phyloP scores from a whole-genome alignment of 2,329 filamentous ascomycete species.

The Aotearoamyces nothofagi region DNA sequence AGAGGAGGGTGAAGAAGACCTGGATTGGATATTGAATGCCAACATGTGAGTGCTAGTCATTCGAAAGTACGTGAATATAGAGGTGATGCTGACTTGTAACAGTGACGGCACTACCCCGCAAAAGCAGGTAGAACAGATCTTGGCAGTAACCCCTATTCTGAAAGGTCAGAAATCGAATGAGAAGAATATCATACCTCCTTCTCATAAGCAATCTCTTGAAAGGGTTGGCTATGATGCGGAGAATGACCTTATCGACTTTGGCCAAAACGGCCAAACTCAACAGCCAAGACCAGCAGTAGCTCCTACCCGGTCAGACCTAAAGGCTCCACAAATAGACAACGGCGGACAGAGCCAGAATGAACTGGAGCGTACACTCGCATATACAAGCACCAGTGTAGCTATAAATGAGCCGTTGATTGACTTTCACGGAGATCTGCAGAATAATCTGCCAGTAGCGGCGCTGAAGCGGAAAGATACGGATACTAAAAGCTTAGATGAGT shows the following conservation, averaged over 20 bases:
- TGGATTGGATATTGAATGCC: slow-evolving; percentile 92
- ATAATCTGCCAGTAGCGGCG: slow-evolving; percentile 24
- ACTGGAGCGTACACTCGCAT: slow-evolving; percentile 12
- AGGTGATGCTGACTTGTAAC: slow-evolving; percentile 5
- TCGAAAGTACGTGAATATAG: not conserved
- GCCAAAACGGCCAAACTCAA: too few species aligned
- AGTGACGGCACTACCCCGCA: slow-evolving; percentile 51
- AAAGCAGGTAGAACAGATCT: slow-evolving; percentile 65
- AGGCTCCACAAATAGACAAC: slow-evolving; percentile 13
- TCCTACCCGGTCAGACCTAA: too few species aligned
- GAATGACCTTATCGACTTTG: slow-evolving; percentile 42
- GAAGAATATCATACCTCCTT: slow-evolving; percentile 40
- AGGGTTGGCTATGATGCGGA: too few species aligned
- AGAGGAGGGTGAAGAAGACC: slow-evolving; percentile 71
- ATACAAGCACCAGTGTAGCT: slow-evolving; percentile 9
- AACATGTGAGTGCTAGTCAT: slow-evolving; percentile 48
- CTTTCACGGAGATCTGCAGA: slow-evolving; percentile 38
- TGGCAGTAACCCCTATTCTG: slow-evolving; percentile 74
- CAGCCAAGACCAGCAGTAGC: too few species aligned
- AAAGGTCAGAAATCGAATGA: slow-evolving; percentile 51
- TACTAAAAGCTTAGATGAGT: slow-evolving; percentile 17
- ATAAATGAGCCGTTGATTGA: slow-evolving; percentile 24
- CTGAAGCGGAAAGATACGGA: slow-evolving; percentile 16
- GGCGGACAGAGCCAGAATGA: slow-evolving; percentile 14
- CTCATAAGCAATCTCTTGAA: too few species aligned